Evolutionary conservation across 1,139 yeast genomes (phyloP).

Genomic region (Geotrichum aggregatum): DNA sequence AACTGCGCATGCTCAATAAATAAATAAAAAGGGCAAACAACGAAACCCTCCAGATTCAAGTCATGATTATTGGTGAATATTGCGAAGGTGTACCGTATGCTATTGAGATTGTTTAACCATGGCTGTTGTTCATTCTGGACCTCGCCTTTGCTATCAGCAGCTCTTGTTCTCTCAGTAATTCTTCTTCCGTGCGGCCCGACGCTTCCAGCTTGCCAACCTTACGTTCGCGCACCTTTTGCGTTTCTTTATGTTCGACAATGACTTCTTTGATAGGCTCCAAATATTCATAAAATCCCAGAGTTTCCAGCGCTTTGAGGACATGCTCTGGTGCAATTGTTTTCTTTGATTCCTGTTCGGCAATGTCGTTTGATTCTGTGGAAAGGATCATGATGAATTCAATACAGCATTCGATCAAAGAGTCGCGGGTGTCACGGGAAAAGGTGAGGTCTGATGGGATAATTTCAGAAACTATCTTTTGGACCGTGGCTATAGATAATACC

Average conservation of each 20-base stretch:
- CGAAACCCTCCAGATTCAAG: not conserved
- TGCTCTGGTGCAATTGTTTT: conserved; percentile 97
- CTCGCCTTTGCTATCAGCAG: conserved; percentile 86
- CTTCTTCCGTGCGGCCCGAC: conserved; percentile 89
- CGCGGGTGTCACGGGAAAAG: conserved; percentile 90
- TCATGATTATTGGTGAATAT: not conserved
- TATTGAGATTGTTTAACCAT: conserved; percentile 8
- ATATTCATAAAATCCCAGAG: conserved; percentile 81
- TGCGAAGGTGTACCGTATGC: too few species aligned
- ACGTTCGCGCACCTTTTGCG: conserved; percentile 73
- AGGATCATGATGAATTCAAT: conserved; percentile 93
- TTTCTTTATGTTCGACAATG: conserved; percentile 80
- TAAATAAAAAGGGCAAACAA: not conserved
- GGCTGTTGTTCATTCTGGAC: conserved; percentile 43
- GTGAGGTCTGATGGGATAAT: conserved; percentile 81
- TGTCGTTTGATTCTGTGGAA: conserved; percentile 90
- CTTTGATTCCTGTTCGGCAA: conserved; percentile 93
- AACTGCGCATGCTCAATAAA: conserved; percentile 3
- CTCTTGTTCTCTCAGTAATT: conserved; percentile 85
- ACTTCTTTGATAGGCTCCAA: conserved; percentile 78
- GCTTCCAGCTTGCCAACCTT: conserved; percentile 91
- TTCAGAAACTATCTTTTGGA: conserved; percentile 88
- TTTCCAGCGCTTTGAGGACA: conserved; percentile 83
- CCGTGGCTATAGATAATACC: conserved; percentile 64
- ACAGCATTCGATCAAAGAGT: conserved; percentile 92